Evolutionary conservation across 164 flowering plant genomes (phyloP), one percentile per base, ranked within the genome.

Genomic region (Vitis cinerea): DNA sequence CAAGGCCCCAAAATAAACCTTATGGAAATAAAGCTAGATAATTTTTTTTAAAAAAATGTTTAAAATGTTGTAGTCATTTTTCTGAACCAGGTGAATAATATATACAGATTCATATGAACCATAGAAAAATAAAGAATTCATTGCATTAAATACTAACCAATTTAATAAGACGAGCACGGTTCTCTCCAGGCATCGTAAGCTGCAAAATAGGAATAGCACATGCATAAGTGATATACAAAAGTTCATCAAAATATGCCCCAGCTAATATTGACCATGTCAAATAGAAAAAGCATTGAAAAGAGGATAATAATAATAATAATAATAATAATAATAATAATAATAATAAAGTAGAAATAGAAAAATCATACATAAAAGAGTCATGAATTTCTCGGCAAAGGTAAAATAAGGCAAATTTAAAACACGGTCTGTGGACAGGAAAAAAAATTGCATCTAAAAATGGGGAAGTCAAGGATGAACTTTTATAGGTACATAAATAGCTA

Each of bases 131-230:
- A 50, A 48, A 47, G 23, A 1, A 8, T 55, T 15, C 10, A 17
- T 11, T 30, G 17, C 19, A 64, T 50, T 12, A 23, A 30, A 59
- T 50, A 79, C 85, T 76, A 17, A 88, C 98, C 94, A 90, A 71
- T 80, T 90, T 92, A 58, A 83, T 71, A 17, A 94, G 87, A 57
- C 98, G 98, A 30, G 76, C 64, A 61, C 98, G 97, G 66, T 67
- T 71, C 14, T 94, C 98, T 55, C 86, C 92, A 15, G 87, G 78
- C 88, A 89, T 78, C 53, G 91, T 86, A 68, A 89, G 80, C 98
- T 94, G 93, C 87, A 85, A 77, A 53, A 73, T 13, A 30, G 7
- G 44, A 30, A 53, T n/a, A 14, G n/a, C 12, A 63, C 12, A 49
- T 2, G 23, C 29, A 57, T 31, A 44, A 61, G 23, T 23, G 17